Evolutionary conservation across 2,329 filamentous ascomycete genomes (phyloP).

Genomic region (Cercospora nicotianae): DNA sequence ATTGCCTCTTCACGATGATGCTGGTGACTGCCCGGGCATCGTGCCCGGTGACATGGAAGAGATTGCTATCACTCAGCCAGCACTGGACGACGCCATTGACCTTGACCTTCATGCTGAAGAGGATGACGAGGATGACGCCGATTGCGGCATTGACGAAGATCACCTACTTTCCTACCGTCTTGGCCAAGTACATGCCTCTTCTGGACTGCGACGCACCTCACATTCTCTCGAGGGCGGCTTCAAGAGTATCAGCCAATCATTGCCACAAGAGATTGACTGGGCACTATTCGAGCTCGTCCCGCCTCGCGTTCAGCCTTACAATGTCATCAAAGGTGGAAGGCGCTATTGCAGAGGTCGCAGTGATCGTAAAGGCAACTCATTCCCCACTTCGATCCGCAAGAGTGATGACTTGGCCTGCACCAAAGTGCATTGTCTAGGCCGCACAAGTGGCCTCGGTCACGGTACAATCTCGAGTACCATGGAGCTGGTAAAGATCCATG

Average conservation of each 20-base stretch:
- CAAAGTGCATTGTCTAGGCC: conserved; percentile 82
- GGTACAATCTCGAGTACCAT: conserved; percentile 77
- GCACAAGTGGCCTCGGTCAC: conserved; percentile 78
- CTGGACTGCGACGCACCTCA: conserved; percentile 69
- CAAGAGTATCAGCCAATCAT: conserved; percentile 59
- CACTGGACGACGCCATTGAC: conserved; percentile 68
- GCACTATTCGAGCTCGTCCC: conserved; percentile 79
- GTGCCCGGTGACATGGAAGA: conserved; percentile 72
- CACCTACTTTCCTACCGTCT: conserved; percentile 76
- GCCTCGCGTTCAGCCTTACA: conserved; percentile 68
- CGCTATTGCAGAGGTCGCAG: conserved; percentile 38
- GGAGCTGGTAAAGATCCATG: conserved; percentile 83
- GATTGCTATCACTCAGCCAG: conserved; percentile 85
- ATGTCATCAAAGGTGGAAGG: conserved; percentile 62
- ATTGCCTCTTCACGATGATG: conserved; percentile 19
- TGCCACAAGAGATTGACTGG: conserved; percentile 91
- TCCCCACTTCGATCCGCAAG: conserved; percentile 54
- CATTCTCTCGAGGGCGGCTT: conserved; percentile 36
- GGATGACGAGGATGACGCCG: conserved; percentile 71
- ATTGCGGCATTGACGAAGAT: conserved; percentile 77
- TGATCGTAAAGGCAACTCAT: conserved; percentile 41
- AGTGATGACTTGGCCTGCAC: conserved; percentile 68
- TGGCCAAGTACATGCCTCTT: conserved; percentile 84
- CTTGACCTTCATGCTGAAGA: conserved; percentile 75
- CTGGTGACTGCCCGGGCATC: conserved; percentile 74